Conservation (phyloP, 139 green algal genomes). For the Spirogloea muscicola region DNA sequence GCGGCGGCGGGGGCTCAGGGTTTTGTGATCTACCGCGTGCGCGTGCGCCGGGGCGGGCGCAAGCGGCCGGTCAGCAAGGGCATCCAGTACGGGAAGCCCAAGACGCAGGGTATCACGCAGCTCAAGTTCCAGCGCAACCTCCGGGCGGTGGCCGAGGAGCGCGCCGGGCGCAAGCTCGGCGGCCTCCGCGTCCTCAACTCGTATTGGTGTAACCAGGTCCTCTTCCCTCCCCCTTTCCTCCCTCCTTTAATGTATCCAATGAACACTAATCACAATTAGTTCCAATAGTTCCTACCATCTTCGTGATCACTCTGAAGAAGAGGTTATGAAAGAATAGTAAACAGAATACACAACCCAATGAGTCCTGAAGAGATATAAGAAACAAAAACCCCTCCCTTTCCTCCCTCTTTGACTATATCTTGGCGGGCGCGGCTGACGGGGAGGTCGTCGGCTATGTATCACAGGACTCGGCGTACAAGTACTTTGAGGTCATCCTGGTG, state of each 20-base stretch:
- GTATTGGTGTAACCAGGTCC: constrained; percentile 98
- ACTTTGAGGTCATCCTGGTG: constrained; percentile 98
- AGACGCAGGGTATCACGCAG: constrained; percentile 93
- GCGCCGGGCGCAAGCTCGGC: constrained; percentile 84
- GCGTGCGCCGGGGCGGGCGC: constrained; percentile 90
- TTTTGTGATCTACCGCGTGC: constrained; percentile 92
- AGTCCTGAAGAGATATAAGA: no score
- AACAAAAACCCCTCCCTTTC: no score
- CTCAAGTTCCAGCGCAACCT: constrained; percentile 95
- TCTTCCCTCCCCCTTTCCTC: no score
- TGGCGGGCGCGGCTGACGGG: no score
- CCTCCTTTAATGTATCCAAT: no score
- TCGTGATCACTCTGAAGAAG: no score
- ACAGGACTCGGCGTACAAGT: constrained; percentile 99
- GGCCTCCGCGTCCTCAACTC: constrained; percentile 97
- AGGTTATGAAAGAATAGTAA: no score
- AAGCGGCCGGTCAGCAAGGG: constrained; percentile 94
- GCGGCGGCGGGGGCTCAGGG: constrained; percentile 60
- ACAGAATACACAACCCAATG: no score
- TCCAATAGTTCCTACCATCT: no score
- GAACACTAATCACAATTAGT: no score
- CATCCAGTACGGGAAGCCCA: constrained; percentile 90
- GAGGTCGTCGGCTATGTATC: no score
- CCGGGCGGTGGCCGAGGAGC: constrained; percentile 89
- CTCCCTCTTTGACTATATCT: background rate